phyloP scores from a whole-genome alignment of 306 rosid species.

The Rubus parviflorus region DNA sequence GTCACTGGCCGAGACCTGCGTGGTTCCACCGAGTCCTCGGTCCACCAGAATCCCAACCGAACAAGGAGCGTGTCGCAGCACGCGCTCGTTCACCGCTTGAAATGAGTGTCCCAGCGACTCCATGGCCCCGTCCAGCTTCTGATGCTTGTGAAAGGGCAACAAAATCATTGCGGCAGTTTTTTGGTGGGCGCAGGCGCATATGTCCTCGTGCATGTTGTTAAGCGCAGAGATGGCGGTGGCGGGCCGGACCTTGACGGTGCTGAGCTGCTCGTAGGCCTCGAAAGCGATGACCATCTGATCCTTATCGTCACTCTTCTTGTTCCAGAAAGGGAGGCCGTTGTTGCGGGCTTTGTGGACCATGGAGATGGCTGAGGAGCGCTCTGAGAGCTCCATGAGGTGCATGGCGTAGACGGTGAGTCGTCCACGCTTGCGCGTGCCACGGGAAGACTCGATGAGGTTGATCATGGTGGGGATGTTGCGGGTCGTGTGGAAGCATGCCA shows the following conservation, averaged over 20 bases:
- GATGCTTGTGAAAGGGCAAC: slow-evolving; percentile 69
- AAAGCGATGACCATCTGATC: slow-evolving; percentile 67
- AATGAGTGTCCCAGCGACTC: slow-evolving; percentile 56
- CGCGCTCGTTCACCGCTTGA: slow-evolving; percentile 44
- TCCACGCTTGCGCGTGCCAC: slow-evolving; percentile 52
- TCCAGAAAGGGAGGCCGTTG: slow-evolving; percentile 74
- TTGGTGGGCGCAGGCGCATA: slow-evolving; percentile 63
- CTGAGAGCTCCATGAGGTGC: slow-evolving; percentile 80
- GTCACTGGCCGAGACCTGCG: slow-evolving; percentile 67
- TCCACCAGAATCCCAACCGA: slow-evolving; percentile 67
- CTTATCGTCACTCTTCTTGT: slow-evolving; percentile 36
- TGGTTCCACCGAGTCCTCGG: slow-evolving; percentile 64
- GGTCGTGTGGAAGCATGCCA: slow-evolving; percentile 70
- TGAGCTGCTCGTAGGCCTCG: slow-evolving; percentile 55
- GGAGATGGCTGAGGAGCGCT: slow-evolving; percentile 71
- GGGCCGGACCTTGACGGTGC: slow-evolving; percentile 56
- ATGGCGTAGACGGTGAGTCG: slow-evolving; percentile 66
- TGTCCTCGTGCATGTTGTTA: slow-evolving; percentile 55
- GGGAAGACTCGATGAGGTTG: slow-evolving; percentile 61
- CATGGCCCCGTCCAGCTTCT: slow-evolving; percentile 53
- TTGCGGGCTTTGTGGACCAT: slow-evolving; percentile 75
- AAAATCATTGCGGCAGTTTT: slow-evolving; percentile 55
- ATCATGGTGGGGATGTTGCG: slow-evolving; percentile 60
- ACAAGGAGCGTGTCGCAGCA: slow-evolving; percentile 61
- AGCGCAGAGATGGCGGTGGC: slow-evolving; percentile 71